These are phyloP conservation scores for Aspergillus ustus DNA, from an alignment of 2,329 filamentous ascomycete species.

Conservation along the genomic window DNA sequence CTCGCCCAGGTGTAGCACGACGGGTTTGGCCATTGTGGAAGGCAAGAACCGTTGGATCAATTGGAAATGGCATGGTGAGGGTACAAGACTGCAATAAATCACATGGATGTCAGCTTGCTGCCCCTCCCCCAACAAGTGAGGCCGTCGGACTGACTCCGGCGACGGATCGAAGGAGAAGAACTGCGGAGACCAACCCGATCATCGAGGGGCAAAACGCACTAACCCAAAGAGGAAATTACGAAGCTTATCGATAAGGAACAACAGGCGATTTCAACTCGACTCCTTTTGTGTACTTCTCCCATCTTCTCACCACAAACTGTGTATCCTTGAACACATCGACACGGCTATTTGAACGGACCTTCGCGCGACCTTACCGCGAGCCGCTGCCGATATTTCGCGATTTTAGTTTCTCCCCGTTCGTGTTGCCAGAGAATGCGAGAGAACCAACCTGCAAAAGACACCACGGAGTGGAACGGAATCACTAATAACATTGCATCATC, in stretches of 20 bases:
- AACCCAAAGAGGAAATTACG: neutral
- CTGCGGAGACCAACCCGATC: neutral
- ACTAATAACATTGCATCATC: neutral
- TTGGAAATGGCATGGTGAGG: neutral
- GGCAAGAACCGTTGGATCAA: too few relatives aligned
- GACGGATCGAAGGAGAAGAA: neutral
- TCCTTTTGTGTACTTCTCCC: too few relatives aligned
- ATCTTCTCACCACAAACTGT: too few relatives aligned
- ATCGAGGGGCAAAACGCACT: neutral
- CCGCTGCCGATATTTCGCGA: too few relatives aligned
- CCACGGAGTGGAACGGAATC: neutral
- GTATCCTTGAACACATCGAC: too few relatives aligned
- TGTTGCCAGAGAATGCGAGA: too few relatives aligned
- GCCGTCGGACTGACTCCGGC: constrained; percentile 4
- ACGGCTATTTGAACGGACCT: too few relatives aligned
- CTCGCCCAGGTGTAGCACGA: constrained; percentile 50
- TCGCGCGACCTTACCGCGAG: too few relatives aligned
- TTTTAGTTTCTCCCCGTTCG: too few relatives aligned
- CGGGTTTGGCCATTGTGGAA: constrained; percentile 30
- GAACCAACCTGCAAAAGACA: neutral
- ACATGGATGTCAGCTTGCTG: neutral
- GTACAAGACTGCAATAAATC: neutral
- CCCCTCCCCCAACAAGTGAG: neutral
- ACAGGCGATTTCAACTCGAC: too few relatives aligned
- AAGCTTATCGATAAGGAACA: neutral